A percentile compares a stretch with the other conserved stretches of the same genome.
Conservation (phyloP, 495 filamentous ascomycete genomes). For the Penicillium manginii region DNA sequence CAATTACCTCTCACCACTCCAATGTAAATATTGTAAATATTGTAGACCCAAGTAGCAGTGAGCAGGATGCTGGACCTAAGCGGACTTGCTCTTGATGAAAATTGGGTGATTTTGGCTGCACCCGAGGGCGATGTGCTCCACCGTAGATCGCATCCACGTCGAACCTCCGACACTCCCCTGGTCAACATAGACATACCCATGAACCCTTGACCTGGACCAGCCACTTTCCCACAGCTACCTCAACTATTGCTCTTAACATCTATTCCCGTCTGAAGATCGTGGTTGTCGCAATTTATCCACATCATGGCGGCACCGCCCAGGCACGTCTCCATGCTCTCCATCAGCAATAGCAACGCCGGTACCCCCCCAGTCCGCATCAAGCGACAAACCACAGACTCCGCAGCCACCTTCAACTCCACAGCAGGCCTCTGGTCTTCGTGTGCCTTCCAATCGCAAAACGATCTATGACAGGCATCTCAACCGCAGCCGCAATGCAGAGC, state of each 20-base stretch:
- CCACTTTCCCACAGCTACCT: no score
- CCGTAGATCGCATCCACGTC: conserved; percentile 33
- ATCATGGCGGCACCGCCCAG: conserved; percentile 42
- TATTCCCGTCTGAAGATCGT: background rate
- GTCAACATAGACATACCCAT: background rate
- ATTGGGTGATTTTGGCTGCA: conserved; percentile 23
- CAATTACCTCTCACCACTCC: background rate
- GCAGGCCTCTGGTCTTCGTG: conserved; percentile 71
- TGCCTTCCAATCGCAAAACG: conserved; percentile 93
- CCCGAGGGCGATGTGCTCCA: conserved; percentile 30
- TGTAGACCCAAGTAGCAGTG: background rate
- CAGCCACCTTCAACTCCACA: conserved; percentile 42
- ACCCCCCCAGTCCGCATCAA: conserved; percentile 26
- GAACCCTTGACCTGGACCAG: no score
- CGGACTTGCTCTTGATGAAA: background rate
- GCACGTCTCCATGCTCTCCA: conserved; percentile 44
- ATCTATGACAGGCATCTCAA: conserved; percentile 97
- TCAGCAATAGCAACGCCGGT: conserved; percentile 40
- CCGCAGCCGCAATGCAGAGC: conserved; percentile 80
- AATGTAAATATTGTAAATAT: background rate
- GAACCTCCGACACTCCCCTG: conserved; percentile 3
- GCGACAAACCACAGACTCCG: conserved; percentile 33
- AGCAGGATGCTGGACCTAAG: background rate
- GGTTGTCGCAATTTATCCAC: conserved; percentile 7
- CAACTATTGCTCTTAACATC: no score